Base-by-base conservation (phyloP, 805 yeast species). In the Monosporozyma aerobia region DNA sequence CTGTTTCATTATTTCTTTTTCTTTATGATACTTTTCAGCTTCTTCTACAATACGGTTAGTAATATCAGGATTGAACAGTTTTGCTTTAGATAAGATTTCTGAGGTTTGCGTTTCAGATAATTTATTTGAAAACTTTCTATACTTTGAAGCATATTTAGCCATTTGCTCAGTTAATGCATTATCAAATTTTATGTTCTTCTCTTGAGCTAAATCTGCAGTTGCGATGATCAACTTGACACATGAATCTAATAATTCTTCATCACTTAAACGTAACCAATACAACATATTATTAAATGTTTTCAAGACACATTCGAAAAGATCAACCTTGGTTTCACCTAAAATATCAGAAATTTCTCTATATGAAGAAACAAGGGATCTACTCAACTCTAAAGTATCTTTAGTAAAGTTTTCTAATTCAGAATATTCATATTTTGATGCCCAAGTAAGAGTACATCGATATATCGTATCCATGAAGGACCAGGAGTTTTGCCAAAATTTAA, bases 261-360 rank as follows among this genome's bases (percentile, higher is more conserved):
- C 97, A 54, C 92, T 88, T 47, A 92, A 72, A 54, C 94, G 76
- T 30, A 92, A 73, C 95, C 97, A 87, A 41, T 81, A 83, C 35
- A 87, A 75, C 74, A 87, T 82, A 51, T 81, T 74, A 13, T 76
- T 76, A 54, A 90, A 79, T 0, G 94, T 80, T n/a, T 73, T 69
- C 63, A 86, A 73, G 35, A 86, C 76, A 27, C 75, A 75, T 9
- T 70, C 64, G 53, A 85, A 76, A n/a, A 85, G 63, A 19, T 68
- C 65, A 5, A 59, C 59, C 33, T 59, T 57, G 6, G 68, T 67
- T 0, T 72, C 65, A 23, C 63, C 59, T 7, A 76, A 67, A 27
- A 73, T 58, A 39, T 67, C 68, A 8, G 68, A 66, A 43, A 81
- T 63, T n/a, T 77, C 72, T 54, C 82, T 73, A 61, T 79, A 85